Evolutionary conservation across 1,284 basidiomycete genomes (phyloP), one percentile per base, ranked within the genome.

Genomic region (Heterobasidion occidentale): DNA sequence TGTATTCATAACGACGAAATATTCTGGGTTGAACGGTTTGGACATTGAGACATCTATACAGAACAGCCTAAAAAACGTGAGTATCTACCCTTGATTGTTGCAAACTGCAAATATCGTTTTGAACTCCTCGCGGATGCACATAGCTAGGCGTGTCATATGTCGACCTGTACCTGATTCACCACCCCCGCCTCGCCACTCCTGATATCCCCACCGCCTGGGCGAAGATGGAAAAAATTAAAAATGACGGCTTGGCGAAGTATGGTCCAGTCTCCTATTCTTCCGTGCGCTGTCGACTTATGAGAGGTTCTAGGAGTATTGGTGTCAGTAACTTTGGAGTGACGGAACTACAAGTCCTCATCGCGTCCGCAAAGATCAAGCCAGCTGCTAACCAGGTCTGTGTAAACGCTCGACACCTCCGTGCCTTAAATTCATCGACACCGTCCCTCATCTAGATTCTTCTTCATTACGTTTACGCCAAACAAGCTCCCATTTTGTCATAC

Each of bases 161-260:
- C 11, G 88, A 92, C 65, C 67, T 92, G 14, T 91, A 90, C 70
- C 77, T 88, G 44, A 80, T 89, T 36, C 88, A 90, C 63, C 56
- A 56, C 12, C 86, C 88, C 0, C 54, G 58, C 0, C 61, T 79
- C 36, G 67, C 76, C 11, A 61, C 66, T 33, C 72, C 71, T 9
- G 74, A 84, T 58, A 73, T 84, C 56, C 75, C 78, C 51, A 74
- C 71, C 6, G 74, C 74, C 0, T 92, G 89, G 89, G 74, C 73
- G 57, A 75, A 84, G 65, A 80, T 91, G 61, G 88, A 90, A 66
- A 73, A 76, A 56, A 68, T 89, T 45, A 80, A 83, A 61, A 74
- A 79, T 50, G 75, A 78, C 34, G 88, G 86, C 0, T 67, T 84
- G 19, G 76, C 81, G 15, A 86, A 78, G 86, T 84, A 57, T 7